Percentiles rank a stretch among this genome's conserved stretches.
Evolutionary conservation across 352 stramenopile genomes (phyloP).

Genomic region (Pythium inflatum): DNA sequence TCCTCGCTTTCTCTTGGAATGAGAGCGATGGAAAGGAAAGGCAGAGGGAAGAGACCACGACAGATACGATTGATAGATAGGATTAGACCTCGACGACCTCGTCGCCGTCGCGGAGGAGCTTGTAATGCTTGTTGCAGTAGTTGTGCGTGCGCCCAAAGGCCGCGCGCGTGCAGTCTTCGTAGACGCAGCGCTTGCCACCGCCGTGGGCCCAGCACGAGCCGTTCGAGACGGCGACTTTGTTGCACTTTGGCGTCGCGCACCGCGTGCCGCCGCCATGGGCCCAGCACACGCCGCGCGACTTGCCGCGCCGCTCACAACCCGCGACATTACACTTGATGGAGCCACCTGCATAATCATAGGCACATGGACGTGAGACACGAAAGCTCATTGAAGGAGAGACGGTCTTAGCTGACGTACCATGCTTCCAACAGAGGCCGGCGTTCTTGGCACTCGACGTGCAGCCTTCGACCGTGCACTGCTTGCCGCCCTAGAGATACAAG

Average conservation of each 20-base stretch:
- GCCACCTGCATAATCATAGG: constrained; percentile 41
- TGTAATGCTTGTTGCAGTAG: no score
- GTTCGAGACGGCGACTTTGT: constrained; percentile 79
- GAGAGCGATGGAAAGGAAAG: no score
- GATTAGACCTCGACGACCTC: no score
- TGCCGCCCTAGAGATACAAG: constrained; percentile 36
- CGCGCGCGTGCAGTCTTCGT: constrained; percentile 52
- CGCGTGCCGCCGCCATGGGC: constrained; percentile 58
- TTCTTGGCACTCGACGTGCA: constrained; percentile 53
- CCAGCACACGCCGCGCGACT: constrained; percentile 81
- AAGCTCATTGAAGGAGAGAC: no score
- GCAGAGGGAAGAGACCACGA: no score
- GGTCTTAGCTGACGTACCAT: constrained; percentile 38
- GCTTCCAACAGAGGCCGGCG: constrained; percentile 52
- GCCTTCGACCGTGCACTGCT: constrained; percentile 45
- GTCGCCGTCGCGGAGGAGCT: no score
- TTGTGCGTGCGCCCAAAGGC: constrained; percentile 57
- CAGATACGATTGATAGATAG: no score
- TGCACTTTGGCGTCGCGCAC: constrained; percentile 72
- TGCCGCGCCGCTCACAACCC: constrained; percentile 70
- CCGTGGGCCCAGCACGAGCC: constrained; percentile 82
- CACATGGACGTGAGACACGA: not conserved
- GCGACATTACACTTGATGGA: constrained; percentile 73
- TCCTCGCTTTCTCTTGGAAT: no score
- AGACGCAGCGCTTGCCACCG: constrained; percentile 61